These are phyloP conservation scores for Phanerochaete carnosa DNA, from an alignment of 768 basidiomycete genomes.

Conservation along the genomic window DNA sequence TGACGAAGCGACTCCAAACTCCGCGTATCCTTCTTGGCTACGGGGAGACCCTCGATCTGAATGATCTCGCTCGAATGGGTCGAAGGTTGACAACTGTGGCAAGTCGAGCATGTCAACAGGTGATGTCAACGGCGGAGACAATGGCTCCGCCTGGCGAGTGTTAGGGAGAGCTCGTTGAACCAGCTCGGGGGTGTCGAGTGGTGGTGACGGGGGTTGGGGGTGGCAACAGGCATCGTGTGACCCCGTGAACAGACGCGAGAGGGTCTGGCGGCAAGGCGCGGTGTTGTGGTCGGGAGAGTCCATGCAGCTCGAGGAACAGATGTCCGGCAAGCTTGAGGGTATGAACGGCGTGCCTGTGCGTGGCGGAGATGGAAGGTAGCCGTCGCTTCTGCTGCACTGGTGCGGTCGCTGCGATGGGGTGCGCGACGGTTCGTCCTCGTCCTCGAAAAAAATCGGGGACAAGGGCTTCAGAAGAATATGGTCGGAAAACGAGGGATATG, in stretches of 20 bases:
- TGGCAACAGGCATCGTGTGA: conserved; percentile 11
- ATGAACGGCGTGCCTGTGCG: neutral
- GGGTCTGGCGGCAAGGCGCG: neutral
- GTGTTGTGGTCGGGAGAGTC: neutral
- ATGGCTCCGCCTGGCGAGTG: neutral
- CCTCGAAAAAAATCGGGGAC: neutral
- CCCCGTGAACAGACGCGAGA: neutral
- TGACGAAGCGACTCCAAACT: neutral
- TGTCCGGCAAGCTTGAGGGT: neutral
- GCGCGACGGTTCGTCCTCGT: neutral
- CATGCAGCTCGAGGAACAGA: neutral
- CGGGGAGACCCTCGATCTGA: neutral
- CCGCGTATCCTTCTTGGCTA: neutral
- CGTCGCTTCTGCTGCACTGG: neutral
- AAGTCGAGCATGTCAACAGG: conserved; percentile 1
- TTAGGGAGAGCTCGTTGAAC: conserved; percentile 7
- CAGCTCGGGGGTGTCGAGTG: conserved; percentile 13
- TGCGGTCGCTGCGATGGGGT: neutral
- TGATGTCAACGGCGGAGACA: neutral
- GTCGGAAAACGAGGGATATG: neutral
- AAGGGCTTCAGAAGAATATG: neutral
- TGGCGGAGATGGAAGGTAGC: neutral
- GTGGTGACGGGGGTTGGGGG: conserved; percentile 12
- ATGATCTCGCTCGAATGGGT: neutral
- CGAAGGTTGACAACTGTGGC: neutral